Conservation (phyloP, 768 basidiomycete species). For the Rhodotorula taiwanensis region DNA sequence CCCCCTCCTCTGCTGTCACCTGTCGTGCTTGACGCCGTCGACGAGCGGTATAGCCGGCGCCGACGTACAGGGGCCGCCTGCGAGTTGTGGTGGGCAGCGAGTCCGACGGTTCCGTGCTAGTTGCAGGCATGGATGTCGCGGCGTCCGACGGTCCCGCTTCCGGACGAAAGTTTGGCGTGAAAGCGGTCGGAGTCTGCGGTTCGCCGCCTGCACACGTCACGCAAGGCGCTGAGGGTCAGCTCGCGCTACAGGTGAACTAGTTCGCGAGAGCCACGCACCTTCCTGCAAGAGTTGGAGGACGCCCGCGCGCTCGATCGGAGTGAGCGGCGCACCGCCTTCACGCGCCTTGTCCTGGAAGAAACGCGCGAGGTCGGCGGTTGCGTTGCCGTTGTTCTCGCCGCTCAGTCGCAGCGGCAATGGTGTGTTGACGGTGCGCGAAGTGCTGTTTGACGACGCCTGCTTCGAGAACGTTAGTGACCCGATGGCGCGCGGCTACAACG, state of each 20-base stretch:
- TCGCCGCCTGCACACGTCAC: conserved; percentile 4
- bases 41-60: conserved; percentile 28
- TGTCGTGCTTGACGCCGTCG: neutral
- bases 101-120: neutral
- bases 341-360: conserved; percentile 32
- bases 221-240: neutral
- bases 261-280: conserved; percentile 1
- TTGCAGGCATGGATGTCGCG: no score
- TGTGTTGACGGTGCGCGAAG: neutral
- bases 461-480: neutral
- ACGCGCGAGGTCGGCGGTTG: conserved; percentile 25
- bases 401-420: neutral
- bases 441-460: conserved; percentile 4
- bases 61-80: conserved; percentile 30
- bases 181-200: conserved; percentile 19
- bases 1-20: no score
- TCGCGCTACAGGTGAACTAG: neutral
- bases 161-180: conserved; percentile 31
- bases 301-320: conserved; percentile 31
- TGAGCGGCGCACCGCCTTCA: conserved; percentile 22
- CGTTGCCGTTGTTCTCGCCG: neutral
- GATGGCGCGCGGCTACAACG: neutral
- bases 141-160: neutral
- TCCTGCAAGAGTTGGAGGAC: conserved; percentile 33
- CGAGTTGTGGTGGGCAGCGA: neutral